A percentile compares a stretch with the other conserved stretches of the same genome.
phyloP scores from a whole-genome alignment of 1,284 basidiomycete genomes.

The Exsudoporus floridanus region DNA sequence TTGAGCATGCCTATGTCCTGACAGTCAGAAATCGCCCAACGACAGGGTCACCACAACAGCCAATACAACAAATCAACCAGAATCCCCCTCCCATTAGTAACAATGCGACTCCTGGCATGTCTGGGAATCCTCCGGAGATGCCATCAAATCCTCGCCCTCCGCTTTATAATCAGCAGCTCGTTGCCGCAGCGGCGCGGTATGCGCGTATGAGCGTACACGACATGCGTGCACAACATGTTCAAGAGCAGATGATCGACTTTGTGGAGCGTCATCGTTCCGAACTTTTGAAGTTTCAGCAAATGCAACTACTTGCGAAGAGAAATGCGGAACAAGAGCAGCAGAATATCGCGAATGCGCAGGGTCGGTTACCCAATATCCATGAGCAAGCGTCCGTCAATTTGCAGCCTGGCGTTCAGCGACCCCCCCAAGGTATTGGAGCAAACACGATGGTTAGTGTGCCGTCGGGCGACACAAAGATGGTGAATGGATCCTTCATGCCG shows the following conservation, averaged over 20 bases:
- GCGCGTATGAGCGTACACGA: slow-evolving; percentile 48
- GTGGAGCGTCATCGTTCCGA: slow-evolving; percentile 56
- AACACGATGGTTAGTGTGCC: slow-evolving; percentile 16
- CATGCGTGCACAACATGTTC: slow-evolving; percentile 51
- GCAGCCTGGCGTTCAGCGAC: slow-evolving; percentile 23
- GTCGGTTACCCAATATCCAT: slow-evolving; percentile 17
- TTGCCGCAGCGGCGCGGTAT: slow-evolving; percentile 34
- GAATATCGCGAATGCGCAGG: slow-evolving; percentile 20
- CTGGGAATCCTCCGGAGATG: slow-evolving; percentile 24
- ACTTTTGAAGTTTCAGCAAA: slow-evolving; percentile 25
- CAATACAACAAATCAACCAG: slow-evolving; percentile 15
- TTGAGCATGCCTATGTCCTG: slow-evolving; percentile 56
- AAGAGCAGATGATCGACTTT: slow-evolving; percentile 50
- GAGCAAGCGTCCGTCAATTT: slow-evolving; percentile 23
- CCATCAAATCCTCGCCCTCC: slow-evolving; percentile 19
- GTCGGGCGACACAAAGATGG: slow-evolving; percentile 24
- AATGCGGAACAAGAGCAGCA: slow-evolving; percentile 30
- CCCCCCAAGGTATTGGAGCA: slow-evolving; percentile 13
- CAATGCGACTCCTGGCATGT: slow-evolving; percentile 12
- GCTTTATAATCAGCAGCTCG: slow-evolving; percentile 19
- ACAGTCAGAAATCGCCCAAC: slow-evolving; percentile 25
- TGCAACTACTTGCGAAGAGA: slow-evolving; percentile 24
- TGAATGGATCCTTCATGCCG: slow-evolving; percentile 13
- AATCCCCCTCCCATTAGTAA: slow-evolving; percentile 14
- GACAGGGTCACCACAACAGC: slow-evolving; percentile 17